These are phyloP conservation scores for Phyllosticta capitalensis DNA, from an alignment of 2,329 filamentous ascomycete genomes.

Conservation along the genomic window DNA sequence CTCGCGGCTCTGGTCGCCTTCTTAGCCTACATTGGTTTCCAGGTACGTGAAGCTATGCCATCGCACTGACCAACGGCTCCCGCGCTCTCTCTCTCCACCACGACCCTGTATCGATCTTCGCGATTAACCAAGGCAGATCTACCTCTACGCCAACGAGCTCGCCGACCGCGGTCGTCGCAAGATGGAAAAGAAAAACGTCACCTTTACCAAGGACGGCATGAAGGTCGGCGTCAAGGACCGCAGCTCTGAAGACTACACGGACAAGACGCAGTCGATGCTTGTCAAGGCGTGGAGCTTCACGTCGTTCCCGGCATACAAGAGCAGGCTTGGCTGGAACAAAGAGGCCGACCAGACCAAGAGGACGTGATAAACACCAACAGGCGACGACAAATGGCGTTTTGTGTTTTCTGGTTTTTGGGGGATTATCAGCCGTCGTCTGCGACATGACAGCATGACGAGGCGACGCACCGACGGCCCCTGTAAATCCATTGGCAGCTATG, in stretches of 20 bases:
- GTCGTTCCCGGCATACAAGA: conserved; percentile 27
- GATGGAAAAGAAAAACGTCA: conserved; percentile 67
- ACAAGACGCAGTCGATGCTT: conserved; percentile 56
- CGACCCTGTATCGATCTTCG: background rate
- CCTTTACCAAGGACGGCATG: conserved; percentile 65
- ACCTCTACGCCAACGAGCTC: conserved; percentile 57
- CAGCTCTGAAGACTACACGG: conserved; percentile 60
- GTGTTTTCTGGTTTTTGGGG: background rate
- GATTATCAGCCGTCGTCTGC: background rate
- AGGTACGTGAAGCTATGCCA: conserved; percentile 28
- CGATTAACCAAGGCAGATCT: conserved; percentile 38
- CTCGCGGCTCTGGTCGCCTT: conserved; percentile 49
- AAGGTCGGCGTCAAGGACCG: conserved; percentile 62
- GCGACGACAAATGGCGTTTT: background rate
- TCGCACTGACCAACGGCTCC: conserved; percentile 4
- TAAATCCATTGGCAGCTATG: background rate
- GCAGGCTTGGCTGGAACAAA: conserved; percentile 22
- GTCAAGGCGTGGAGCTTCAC: conserved; percentile 42
- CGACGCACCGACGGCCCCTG: background rate
- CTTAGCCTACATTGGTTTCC: conserved; percentile 58
- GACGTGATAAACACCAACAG: background rate
- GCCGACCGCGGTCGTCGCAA: conserved; percentile 55
- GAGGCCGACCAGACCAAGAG: background rate
- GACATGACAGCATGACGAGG: background rate
- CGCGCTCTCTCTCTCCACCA: background rate